phyloP scores from a whole-genome alignment of 2,329 filamentous ascomycete species.

The Monosporascus sp. region DNA sequence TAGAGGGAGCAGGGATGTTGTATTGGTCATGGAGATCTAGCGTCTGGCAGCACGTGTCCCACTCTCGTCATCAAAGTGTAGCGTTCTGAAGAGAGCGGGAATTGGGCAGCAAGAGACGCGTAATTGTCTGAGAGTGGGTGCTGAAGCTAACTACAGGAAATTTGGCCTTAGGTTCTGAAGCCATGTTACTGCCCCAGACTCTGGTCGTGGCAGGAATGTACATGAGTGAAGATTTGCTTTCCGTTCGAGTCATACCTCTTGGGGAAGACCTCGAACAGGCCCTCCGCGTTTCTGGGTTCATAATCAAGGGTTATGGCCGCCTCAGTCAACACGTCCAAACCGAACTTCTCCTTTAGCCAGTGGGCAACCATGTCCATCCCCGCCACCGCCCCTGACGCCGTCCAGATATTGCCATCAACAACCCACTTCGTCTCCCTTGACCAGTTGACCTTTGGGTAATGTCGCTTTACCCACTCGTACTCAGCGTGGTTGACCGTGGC shows the following conservation, averaged over 20 bases:
- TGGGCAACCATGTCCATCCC: slow-evolving; percentile 40
- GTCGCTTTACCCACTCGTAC: slow-evolving; percentile 23
- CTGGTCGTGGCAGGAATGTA: slow-evolving; percentile 2
- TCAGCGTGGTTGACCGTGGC: slow-evolving; percentile 37
- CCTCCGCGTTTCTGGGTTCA: slow-evolving; percentile 30
- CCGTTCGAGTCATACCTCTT: slow-evolving; percentile 22
- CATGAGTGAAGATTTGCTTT: slow-evolving; percentile 23
- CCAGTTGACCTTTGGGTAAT: slow-evolving; percentile 38
- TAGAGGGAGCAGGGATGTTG: no score
- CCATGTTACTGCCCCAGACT: background rate
- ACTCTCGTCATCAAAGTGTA: no score
- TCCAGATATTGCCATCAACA: slow-evolving; percentile 41
- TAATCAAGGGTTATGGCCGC: slow-evolving; percentile 25
- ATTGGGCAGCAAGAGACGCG: no score
- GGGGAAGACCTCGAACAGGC: slow-evolving; percentile 21
- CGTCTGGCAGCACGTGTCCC: no score
- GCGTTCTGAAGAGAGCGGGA: no score
- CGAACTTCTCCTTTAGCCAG: slow-evolving; percentile 33
- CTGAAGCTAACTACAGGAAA: no score
- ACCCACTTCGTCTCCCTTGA: slow-evolving; percentile 38
- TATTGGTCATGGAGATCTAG: no score
- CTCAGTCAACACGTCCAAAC: slow-evolving; percentile 19
- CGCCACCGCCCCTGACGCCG: slow-evolving; percentile 37
- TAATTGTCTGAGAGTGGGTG: no score
- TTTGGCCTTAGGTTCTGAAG: no score